phyloP scores from a whole-genome alignment of 768 basidiomycete species.

The Astraeus odoratus region DNA sequence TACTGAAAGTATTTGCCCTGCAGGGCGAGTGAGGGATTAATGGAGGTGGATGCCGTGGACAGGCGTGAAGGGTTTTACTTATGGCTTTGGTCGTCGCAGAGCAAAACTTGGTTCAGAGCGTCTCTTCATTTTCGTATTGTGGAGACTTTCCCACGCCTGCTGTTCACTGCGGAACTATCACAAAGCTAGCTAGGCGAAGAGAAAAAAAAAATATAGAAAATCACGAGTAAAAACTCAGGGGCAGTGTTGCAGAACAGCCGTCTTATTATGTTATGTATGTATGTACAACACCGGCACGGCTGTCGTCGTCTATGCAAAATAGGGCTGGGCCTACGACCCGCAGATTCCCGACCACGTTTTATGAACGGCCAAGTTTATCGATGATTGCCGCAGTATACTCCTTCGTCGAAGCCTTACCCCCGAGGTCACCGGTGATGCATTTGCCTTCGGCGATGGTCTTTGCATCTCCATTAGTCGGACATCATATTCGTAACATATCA shows the following conservation, averaged over 20 bases:
- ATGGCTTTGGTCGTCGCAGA: slow-evolving; percentile 34
- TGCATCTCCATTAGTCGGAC: slow-evolving; percentile 25
- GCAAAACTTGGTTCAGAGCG: slow-evolving; percentile 10
- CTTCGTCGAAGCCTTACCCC: slow-evolving; percentile 84
- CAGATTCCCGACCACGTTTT: slow-evolving; percentile 15
- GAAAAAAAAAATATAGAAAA: too few relatives aligned
- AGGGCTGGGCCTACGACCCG: too few relatives aligned
- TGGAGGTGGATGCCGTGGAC: slow-evolving; percentile 48
- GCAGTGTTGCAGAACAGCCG: too few relatives aligned
- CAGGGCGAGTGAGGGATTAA: slow-evolving; percentile 74
- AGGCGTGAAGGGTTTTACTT: slow-evolving; percentile 45
- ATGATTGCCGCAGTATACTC: slow-evolving; percentile 91
- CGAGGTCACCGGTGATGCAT: slow-evolving; percentile 90
- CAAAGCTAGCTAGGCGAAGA: too few relatives aligned
- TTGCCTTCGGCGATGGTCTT: slow-evolving; percentile 97
- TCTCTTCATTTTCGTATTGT: slow-evolving; percentile 9
- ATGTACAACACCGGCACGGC: neutral
- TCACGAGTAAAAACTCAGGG: too few relatives aligned
- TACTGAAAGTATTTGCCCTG: slow-evolving; percentile 77
- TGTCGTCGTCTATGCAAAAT: too few relatives aligned
- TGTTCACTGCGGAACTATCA: too few relatives aligned
- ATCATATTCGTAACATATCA: neutral
- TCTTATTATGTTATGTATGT: slow-evolving; percentile 2
- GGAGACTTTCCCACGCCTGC: slow-evolving; percentile 23
- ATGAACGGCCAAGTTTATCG: slow-evolving; percentile 44